phyloP scores from a whole-genome alignment of 208 protist species.

The Trypanosoma scelopori region DNA sequence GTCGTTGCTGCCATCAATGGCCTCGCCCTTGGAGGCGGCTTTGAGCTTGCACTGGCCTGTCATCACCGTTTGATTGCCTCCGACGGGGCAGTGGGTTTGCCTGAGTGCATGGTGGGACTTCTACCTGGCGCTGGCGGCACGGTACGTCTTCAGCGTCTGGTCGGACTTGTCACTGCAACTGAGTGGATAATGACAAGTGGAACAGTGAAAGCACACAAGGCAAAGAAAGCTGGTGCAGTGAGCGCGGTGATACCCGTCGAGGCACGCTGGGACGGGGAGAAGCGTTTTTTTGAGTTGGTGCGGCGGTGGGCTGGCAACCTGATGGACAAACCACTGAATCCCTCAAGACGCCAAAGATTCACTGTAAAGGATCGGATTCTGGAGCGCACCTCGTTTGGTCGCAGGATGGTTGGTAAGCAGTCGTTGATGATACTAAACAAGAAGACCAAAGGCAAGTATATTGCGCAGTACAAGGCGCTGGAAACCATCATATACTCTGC shows the following conservation, averaged over 20 bases:
- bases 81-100: slow-evolving; percentile 64
- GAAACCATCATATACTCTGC: slow-evolving; percentile 82
- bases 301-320: slow-evolving; percentile 57
- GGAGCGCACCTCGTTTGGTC: slow-evolving; percentile 61
- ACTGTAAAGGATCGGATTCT: slow-evolving; percentile 51
- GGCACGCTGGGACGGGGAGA: slow-evolving; percentile 61
- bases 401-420: slow-evolving; percentile 49
- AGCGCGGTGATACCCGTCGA: slow-evolving; percentile 52
- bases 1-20: slow-evolving; percentile 95
- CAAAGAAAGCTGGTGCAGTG: slow-evolving; percentile 74
- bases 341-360: slow-evolving; percentile 47
- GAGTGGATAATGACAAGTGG: slow-evolving; percentile 87
- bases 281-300: slow-evolving; percentile 73
- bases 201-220: slow-evolving; percentile 65
- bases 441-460: slow-evolving; percentile 92
- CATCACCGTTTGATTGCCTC: slow-evolving; percentile 81
- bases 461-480: slow-evolving; percentile 92
- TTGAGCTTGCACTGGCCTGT: slow-evolving; percentile 94
- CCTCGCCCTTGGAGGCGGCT: slow-evolving; percentile 92
- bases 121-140: slow-evolving; percentile 94
- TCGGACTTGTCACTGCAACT: slow-evolving; percentile 87
- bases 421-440: slow-evolving; percentile 80
- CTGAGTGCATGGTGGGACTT: slow-evolving; percentile 93
- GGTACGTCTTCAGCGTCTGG: slow-evolving; percentile 92
- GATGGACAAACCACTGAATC: slow-evolving; percentile 53